Evolutionary conservation across 163 green algal species (phyloP).

Genomic region (Volvox carteri): DNA sequence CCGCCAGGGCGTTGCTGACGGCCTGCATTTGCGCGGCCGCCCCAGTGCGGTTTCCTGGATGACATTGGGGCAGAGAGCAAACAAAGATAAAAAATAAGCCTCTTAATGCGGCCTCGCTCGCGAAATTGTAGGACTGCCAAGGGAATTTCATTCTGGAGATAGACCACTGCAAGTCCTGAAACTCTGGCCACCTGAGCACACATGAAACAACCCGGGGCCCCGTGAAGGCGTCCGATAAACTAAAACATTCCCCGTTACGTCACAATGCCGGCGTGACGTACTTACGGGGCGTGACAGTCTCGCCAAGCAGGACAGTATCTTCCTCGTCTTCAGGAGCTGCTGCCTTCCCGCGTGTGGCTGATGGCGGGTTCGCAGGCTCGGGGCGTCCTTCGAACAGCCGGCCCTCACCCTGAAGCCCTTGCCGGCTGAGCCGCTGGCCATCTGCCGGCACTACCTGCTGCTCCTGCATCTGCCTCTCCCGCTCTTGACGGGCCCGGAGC

Average conservation of each 20-base stretch:
- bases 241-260: no score
- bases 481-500: slow-evolving; percentile 30
- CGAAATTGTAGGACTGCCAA: no score
- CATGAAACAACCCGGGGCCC: no score
- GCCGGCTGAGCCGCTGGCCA: not conserved
- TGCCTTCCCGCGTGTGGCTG: not conserved
- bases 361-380: not conserved
- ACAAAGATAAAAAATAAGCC: no score
- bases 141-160: no score
- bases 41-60: not conserved
- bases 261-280: no score
- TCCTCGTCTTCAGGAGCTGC: not conserved
- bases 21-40: slow-evolving; percentile 22
- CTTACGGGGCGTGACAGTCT: slow-evolving; percentile 40
- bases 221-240: no score
- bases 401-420: not conserved
- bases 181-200: no score
- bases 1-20: slow-evolving; percentile 6
- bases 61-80: no score
- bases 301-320: slow-evolving; percentile 45
- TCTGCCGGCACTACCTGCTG: not conserved
- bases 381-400: not conserved
- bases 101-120: no score
- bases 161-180: no score
- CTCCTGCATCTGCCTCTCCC: slow-evolving; percentile 21